These are phyloP conservation scores for Pseudogymnoascus sp. DNA, from an alignment of 2,329 filamentous ascomycete genomes.

Conservation along the genomic window DNA sequence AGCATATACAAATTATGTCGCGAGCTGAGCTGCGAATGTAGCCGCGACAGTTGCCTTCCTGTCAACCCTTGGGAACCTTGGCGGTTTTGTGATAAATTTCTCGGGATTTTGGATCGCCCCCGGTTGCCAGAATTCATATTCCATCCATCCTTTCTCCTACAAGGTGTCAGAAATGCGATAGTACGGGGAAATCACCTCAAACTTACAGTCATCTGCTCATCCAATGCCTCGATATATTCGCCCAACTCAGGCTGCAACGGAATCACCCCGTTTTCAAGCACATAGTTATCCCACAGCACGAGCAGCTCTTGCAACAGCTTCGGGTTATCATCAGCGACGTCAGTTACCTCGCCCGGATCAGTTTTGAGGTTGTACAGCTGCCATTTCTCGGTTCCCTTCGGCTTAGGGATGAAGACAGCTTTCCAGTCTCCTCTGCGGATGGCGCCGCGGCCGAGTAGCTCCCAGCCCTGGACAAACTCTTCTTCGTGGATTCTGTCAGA, in stretches of 20 bases:
- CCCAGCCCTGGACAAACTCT: slow-evolving; percentile 49
- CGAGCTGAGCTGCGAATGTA: background rate
- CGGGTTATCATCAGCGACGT: slow-evolving; percentile 35
- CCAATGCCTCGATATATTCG: slow-evolving; percentile 50
- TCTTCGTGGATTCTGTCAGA: slow-evolving; percentile 37
- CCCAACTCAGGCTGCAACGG: slow-evolving; percentile 51
- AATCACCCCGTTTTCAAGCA: slow-evolving; percentile 52
- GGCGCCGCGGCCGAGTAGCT: slow-evolving; percentile 44
- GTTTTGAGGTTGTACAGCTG: slow-evolving; percentile 46
- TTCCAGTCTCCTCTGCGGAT: slow-evolving; percentile 51
- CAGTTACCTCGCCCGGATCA: slow-evolving; percentile 45
- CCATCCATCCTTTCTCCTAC: slow-evolving; percentile 54
- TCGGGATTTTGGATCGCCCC: slow-evolving; percentile 31
- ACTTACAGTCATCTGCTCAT: slow-evolving; percentile 50
- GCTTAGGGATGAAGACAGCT: slow-evolving; percentile 49
- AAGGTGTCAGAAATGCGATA: background rate
- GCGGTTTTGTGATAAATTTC: slow-evolving; percentile 1
- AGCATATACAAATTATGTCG: slow-evolving; percentile 1
- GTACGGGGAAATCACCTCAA: background rate
- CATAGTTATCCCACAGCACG: slow-evolving; percentile 50
- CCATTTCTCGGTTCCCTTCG: slow-evolving; percentile 48
- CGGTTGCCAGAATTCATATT: slow-evolving; percentile 56
- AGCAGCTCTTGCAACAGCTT: slow-evolving; percentile 42
- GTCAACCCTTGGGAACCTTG: background rate
- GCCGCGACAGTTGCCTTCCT: background rate